Base-by-base conservation (phyloP, 2,329 filamentous ascomycete genomes). In the Rhinocladiella similis region DNA sequence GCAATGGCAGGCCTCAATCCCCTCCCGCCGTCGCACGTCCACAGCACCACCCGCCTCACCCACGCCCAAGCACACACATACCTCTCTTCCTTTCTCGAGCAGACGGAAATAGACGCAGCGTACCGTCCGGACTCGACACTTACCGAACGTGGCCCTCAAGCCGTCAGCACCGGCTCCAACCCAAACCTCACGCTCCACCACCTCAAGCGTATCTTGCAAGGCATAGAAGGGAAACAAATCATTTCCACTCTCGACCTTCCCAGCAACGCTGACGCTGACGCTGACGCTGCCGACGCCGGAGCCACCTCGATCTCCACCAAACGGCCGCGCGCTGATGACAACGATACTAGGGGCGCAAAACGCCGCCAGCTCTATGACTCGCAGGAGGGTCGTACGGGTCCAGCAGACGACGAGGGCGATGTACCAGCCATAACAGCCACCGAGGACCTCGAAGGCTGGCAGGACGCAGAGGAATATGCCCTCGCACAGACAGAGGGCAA, bases 101-200 rank as follows among this genome's bases (percentile, higher is more conserved):
- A 41, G n/a, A 56, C 65, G 33, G 59, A 63, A 27, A 59, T 55
- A 19, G 56, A 65, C 54, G 57, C 65, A 16, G 61, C 67, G 10
- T 67, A 70, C 53, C 85, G 87, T 22, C 85, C 84, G 9, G 69
- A 78, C 0, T 67, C 75, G 1, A 70, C 73, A 5, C 78, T 95
- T 1, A 59, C 62, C 16, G 61, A 63, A 33, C 60, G 54, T 27
- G 64, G 65, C 1, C 61, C 61, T 12, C 54, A 65, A 45, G 58
- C 63, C 1, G 42, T 55, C 22, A 53, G 52, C 10, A 55, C 54
- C 1, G 61, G 54, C 33, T 43, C 46, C 13, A 56, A 43, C 20
- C 56, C 57, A 19, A 65, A 65, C 35, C 49, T 66, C 22, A 64
- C 60, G 20, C 56, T 66, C 1, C 57, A 57, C 49, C 61, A 66